These are phyloP conservation scores for Cyberlindnera petersonii DNA, from an alignment of 805 yeast genomes.

Conservation along the genomic window DNA sequence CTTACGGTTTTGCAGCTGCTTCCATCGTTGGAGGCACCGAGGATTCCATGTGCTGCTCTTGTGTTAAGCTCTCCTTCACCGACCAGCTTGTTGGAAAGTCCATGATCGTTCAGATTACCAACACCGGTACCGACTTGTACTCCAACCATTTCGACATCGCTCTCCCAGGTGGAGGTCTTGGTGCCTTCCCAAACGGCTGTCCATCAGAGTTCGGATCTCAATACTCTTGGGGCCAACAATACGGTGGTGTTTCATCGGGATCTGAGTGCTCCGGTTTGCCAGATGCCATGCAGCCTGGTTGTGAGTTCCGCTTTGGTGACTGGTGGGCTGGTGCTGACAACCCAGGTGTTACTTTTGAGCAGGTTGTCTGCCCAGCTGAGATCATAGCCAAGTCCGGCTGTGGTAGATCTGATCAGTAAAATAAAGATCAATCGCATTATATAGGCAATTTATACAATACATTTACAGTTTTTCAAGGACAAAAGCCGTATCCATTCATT, in stretches of 20 bases:
- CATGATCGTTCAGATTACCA: constrained; percentile 14
- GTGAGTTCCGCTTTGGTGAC: constrained; percentile 16
- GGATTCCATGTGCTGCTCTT: constrained; percentile 15
- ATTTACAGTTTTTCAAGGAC: too few species aligned
- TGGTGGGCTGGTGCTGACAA: constrained; percentile 17
- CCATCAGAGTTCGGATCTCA: constrained; percentile 13
- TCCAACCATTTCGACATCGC: constrained; percentile 17
- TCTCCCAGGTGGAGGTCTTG: constrained; percentile 16
- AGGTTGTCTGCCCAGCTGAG: constrained; percentile 16
- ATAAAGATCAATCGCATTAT: background rate
- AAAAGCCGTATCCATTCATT: background rate
- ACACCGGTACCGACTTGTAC: constrained; percentile 14
- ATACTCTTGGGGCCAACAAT: constrained; percentile 13
- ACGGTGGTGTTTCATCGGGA: constrained; percentile 14
- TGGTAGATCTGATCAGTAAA: constrained; percentile 15
- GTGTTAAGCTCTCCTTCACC: constrained; percentile 15
- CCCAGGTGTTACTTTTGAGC: constrained; percentile 16
- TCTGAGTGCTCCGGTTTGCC: constrained; percentile 10
- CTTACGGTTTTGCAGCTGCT: constrained; percentile 18
- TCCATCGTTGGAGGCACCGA: constrained; percentile 12
- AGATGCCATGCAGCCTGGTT: constrained; percentile 9
- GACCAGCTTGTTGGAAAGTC: constrained; percentile 12
- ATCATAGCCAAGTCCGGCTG: constrained; percentile 13
- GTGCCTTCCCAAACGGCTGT: constrained; percentile 11
- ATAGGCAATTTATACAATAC: too few species aligned